phyloP scores from a whole-genome alignment of 2,329 filamentous ascomycete species.

The Calonectria honghensis region DNA sequence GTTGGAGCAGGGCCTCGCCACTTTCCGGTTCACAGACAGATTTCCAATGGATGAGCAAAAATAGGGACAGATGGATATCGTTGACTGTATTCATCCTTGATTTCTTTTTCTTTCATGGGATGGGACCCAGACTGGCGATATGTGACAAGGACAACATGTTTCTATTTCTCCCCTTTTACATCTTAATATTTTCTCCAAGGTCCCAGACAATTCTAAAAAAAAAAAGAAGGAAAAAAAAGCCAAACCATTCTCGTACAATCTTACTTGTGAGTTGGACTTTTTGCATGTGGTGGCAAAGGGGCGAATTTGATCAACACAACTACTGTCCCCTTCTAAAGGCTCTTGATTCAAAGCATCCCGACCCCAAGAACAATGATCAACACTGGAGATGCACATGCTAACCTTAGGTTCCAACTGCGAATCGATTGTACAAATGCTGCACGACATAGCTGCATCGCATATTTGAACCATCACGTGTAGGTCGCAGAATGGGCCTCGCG shows the following conservation, averaged over 20 bases:
- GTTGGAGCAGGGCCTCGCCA: slow-evolving; percentile 76
- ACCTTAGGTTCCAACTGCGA: not conserved
- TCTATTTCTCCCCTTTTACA: not conserved
- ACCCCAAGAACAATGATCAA: not conserved
- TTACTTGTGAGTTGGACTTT: not conserved
- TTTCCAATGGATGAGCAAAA: slow-evolving; percentile 73
- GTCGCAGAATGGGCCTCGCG: slow-evolving; percentile 46
- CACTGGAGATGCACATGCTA: not conserved
- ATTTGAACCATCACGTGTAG: slow-evolving; percentile 45
- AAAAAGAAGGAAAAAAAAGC: not conserved
- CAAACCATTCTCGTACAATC: not conserved
- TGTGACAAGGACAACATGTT: too few species aligned
- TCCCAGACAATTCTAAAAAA: not conserved
- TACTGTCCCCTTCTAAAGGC: not conserved
- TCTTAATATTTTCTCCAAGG: not conserved
- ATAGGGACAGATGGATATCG: not conserved
- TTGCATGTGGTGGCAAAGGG: not conserved
- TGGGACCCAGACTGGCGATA: not conserved
- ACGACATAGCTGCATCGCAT: slow-evolving; percentile 50
- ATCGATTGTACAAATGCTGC: slow-evolving; percentile 45
- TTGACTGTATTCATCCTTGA: not conserved
- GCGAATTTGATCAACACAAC: not conserved
- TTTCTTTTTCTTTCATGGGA: not conserved
- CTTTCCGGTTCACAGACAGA: slow-evolving; percentile 79
- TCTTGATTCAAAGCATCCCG: not conserved